A percentile compares a stretch with the other conserved stretches of the same genome.
phyloP scores from a whole-genome alignment of 2,329 filamentous ascomycete species.

The Diaporthe longicolla region DNA sequence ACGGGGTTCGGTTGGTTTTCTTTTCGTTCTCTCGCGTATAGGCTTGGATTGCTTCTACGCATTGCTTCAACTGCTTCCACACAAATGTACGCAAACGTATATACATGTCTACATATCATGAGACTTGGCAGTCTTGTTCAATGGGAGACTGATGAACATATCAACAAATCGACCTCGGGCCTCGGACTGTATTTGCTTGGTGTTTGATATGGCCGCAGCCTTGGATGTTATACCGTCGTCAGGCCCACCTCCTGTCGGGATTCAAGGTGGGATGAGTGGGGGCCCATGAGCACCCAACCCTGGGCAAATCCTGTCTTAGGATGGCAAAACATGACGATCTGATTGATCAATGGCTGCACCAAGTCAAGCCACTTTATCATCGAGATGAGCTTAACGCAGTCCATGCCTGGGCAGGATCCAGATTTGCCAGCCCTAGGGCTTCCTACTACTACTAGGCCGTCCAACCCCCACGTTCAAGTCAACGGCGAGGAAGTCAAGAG shows the following conservation, averaged over 20 bases:
- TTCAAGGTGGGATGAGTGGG: conserved; percentile 23
- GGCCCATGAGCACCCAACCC: not conserved
- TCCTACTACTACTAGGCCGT: not conserved
- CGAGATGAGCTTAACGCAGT: not conserved
- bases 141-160: not conserved
- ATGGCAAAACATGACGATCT: not conserved
- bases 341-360: conserved; percentile 12
- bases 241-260: not conserved
- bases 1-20: not conserved
- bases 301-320: not conserved
- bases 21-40: not conserved
- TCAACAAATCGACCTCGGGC: not conserved
- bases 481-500: too few species aligned
- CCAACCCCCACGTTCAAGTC: not conserved
- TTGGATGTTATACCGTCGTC: too few species aligned
- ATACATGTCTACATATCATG: conserved; percentile 1
- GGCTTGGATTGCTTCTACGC: not conserved
- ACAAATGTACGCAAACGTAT: too few species aligned
- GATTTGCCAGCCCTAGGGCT: not conserved
- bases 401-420: not conserved
- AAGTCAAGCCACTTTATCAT: conserved; percentile 1
- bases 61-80: not conserved
- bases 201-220: not conserved
- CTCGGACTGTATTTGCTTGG: not conserved
- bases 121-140: not conserved